Base-by-base conservation (phyloP, 306 rosid genomes). In the Ammopiptanthus mongolicus region DNA sequence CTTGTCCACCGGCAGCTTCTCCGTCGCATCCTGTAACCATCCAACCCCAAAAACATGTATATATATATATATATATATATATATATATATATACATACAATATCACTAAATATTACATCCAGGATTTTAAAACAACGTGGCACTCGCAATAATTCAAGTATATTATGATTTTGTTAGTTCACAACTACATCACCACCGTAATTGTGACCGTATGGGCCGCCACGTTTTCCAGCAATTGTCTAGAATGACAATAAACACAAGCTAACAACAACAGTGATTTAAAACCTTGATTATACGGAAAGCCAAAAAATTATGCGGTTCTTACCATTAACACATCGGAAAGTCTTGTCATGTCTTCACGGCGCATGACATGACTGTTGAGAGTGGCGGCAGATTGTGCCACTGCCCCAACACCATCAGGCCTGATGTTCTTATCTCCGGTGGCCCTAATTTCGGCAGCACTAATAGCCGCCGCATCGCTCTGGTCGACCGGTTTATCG, bases 401-500 rank as follows among this genome's bases (percentile, higher is more conserved):
- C 23, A 37, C 3, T 0, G 29, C 72, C 1, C 82, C 86, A 0
- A 82, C 23, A 11, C 79, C 68, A 0, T 66, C 73, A 0, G 68
- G 33, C 41, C 47, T 78, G 1, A 57, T 23, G 4, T 5, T 25
- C 22, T 31, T 58, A 7, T 56, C 73, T 14, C 86, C 80, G 2
- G 86, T 77, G 0, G 79, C 82, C 29, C 86, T 66, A 19, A 77
- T 65, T 76, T 82, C 82, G 0, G 82, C 80, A 0, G 50, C 68
- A 1, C 73, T 21, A 4, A 77, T 82, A 6, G 82, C 86, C 3
- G 29, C 82, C 0, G 82, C 82, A 12, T 77, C 82, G 1, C 36
- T 66, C 41, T 77, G 86, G 14, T 82, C 76, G 13, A 77, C 86
- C 17, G 76, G 48, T 19, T 82, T 77, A 11, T 82, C 79, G 0